These are phyloP conservation scores for Fusarium chuoi DNA, from an alignment of 2,329 filamentous ascomycete genomes.

Conservation along the genomic window DNA sequence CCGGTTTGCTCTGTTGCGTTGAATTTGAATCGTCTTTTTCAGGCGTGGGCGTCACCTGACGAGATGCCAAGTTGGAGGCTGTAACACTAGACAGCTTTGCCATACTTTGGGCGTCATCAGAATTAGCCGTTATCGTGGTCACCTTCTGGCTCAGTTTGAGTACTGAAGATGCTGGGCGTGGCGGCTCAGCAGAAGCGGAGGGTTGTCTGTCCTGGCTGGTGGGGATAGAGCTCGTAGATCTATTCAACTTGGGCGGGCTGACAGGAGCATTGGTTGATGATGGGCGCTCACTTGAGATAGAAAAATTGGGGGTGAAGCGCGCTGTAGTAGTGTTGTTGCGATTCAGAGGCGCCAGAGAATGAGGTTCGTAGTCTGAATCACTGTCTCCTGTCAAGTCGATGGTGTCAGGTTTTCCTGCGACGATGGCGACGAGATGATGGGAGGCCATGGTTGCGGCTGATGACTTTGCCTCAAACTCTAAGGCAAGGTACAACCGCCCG, in stretches of 20 bases:
- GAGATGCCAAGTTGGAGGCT: slow-evolving; percentile 29
- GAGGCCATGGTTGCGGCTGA: slow-evolving; percentile 27
- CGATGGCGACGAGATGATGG: slow-evolving; percentile 8
- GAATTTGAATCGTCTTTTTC: slow-evolving; percentile 24
- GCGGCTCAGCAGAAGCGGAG: neutral
- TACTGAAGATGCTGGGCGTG: neutral
- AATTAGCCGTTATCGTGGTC: slow-evolving; percentile 10
- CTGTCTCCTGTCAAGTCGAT: slow-evolving; percentile 37
- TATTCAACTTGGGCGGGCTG: slow-evolving; percentile 46
- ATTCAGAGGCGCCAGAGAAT: neutral
- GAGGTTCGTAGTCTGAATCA: slow-evolving; percentile 5
- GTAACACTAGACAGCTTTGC: slow-evolving; percentile 35
- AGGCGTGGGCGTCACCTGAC: slow-evolving; percentile 41
- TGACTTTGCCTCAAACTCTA: slow-evolving; percentile 30
- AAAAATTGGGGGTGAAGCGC: slow-evolving; percentile 19
- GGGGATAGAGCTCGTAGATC: slow-evolving; percentile 20
- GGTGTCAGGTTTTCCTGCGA: neutral
- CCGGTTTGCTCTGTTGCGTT: slow-evolving; percentile 11
- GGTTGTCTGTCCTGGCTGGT: neutral
- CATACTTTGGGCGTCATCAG: slow-evolving; percentile 39
- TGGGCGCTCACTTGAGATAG: slow-evolving; percentile 6
- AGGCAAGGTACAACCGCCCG: slow-evolving; percentile 9
- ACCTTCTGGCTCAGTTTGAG: slow-evolving; percentile 13
- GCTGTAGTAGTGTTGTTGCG: slow-evolving; percentile 15
- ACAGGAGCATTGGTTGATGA: slow-evolving; percentile 34